Percentiles rank a stretch among this genome's conserved stretches.
These are phyloP conservation scores for Leccinum subgranulosum DNA, from an alignment of 768 basidiomycete genomes.

Conservation along the genomic window DNA sequence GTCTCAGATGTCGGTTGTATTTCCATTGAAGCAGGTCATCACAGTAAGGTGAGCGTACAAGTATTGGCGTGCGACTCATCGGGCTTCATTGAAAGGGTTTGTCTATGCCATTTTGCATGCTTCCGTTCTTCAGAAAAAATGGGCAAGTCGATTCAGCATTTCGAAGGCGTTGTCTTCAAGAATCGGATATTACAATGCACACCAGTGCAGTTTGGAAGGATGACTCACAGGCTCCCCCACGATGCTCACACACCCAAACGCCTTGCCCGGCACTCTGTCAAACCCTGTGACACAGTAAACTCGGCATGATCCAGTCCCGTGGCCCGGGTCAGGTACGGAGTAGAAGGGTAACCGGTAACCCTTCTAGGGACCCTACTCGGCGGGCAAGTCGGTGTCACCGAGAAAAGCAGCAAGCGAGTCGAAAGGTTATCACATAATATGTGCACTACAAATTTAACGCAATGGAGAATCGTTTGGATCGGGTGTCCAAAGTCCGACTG, in stretches of 20 bases:
- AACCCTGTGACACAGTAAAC: not conserved
- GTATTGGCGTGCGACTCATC: not conserved
- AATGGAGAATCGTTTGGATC: not conserved
- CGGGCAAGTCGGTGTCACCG: not conserved
- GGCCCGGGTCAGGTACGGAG: not conserved
- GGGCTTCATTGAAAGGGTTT: not conserved
- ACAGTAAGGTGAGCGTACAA: conserved; percentile 55
- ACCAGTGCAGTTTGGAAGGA: not conserved
- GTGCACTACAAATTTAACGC: not conserved
- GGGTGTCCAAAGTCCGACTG: not conserved
- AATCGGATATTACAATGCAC: conserved; percentile 11
- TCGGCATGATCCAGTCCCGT: not conserved
- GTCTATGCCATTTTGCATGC: conserved; percentile 48
- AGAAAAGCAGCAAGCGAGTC: not conserved
- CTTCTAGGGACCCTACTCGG: not conserved
- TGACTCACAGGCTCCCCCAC: not conserved
- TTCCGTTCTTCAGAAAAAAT: conserved; percentile 74
- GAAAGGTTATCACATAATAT: not conserved
- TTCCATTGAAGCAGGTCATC: conserved; percentile 74
- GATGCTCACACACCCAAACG: not conserved
- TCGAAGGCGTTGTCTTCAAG: conserved; percentile 89
- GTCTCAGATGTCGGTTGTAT: conserved; percentile 53
- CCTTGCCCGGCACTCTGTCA: not conserved
- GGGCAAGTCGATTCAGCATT: conserved; percentile 48
- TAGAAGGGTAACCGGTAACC: not conserved